Conservation (phyloP, 2,329 filamentous ascomycete species). For the Sordariomycetes sp. region DNA sequence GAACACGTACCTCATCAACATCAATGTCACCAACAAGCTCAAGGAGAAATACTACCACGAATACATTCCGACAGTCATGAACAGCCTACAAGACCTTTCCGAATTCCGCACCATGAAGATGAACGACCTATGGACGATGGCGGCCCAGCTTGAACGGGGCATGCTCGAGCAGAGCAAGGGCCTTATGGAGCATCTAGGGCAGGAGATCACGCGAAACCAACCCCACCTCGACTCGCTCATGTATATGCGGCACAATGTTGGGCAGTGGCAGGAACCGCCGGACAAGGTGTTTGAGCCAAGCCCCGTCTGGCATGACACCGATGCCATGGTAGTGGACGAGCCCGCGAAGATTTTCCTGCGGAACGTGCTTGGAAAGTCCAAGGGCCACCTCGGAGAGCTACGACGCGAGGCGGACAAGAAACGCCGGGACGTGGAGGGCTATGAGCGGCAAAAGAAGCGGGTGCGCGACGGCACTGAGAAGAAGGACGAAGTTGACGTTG, state of each 20-base stretch:
- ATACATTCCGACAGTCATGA: conserved; percentile 85
- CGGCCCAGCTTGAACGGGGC: conserved; percentile 66
- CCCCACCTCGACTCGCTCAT: conserved; percentile 91
- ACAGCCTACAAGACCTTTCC: conserved; percentile 85
- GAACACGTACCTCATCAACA: conserved; percentile 92
- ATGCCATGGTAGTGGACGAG: conserved; percentile 74
- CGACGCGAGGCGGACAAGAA: conserved; percentile 78
- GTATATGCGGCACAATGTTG: conserved; percentile 89
- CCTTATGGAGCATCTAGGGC: conserved; percentile 57
- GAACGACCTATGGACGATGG: conserved; percentile 75
- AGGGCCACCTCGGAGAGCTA: conserved; percentile 67
- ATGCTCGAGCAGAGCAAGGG: conserved; percentile 63
- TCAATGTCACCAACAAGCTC: conserved; percentile 94
- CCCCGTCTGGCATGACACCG: conserved; percentile 94
- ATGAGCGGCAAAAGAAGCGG: conserved; percentile 59
- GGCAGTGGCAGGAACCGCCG: conserved; percentile 66
- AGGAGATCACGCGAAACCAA: conserved; percentile 77
- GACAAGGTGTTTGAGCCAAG: conserved; percentile 87
- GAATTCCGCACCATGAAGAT: conserved; percentile 77
- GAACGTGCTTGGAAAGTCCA: conserved; percentile 85
- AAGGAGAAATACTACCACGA: conserved; percentile 97
- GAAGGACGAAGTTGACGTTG: conserved; percentile 75
- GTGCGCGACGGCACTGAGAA: conserved; percentile 78
- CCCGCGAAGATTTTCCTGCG: conserved; percentile 79
- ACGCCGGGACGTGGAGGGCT: conserved; percentile 67